Base-by-base conservation (phyloP, 176 grass and related monocot species). In the Leersia perrieri region DNA sequence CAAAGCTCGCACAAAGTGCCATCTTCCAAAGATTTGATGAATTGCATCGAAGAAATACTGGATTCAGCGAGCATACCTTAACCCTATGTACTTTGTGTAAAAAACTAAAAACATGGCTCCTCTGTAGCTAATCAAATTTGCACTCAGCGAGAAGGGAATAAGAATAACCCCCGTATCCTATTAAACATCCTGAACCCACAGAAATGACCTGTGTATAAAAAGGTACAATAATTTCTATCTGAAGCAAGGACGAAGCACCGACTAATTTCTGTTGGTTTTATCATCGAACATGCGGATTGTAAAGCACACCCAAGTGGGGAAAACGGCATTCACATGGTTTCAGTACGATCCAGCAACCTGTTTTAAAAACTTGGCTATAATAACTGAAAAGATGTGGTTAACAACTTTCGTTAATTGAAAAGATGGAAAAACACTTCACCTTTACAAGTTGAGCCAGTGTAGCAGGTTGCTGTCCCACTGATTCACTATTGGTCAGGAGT, bases 401-500 rank as follows among this genome's bases (percentile, higher is more conserved):
- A 79, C 22, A 5, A 38, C 2, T 66, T 7, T n/a, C 2, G 23
- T 10, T 25, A 14, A 49, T 18, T 60, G 58, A 26, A 34, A 40
- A 57, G 18, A 44, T 2, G 7, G n/a, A 77, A 82, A n/a, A 76
- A 40, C 10, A 65, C 44, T 36, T 47, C 33, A 71, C 83, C 88
- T 86, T 89, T 77, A 89, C 77, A 70, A 79, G 81, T 72, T 81
- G 63, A 79, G 83, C 5, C 42, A 36, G 28, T 66, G 74, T 38
- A 83, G 42, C 78, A 65, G 63, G 85, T 40, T 88, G 81, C 72
- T 86, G 74, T 76, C 44, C 42, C 38, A 34, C 69, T 75, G 49
- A 88, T 80, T 83, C 78, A 57, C 79, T 92, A 92, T 80, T 88
- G 74, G 65, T 83, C 66, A 79, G 90, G 86, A 69, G 86, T 88